These are phyloP conservation scores for Ceratobasidium sp. DNA, from an alignment of 1,284 basidiomycete species.

Conservation along the genomic window DNA sequence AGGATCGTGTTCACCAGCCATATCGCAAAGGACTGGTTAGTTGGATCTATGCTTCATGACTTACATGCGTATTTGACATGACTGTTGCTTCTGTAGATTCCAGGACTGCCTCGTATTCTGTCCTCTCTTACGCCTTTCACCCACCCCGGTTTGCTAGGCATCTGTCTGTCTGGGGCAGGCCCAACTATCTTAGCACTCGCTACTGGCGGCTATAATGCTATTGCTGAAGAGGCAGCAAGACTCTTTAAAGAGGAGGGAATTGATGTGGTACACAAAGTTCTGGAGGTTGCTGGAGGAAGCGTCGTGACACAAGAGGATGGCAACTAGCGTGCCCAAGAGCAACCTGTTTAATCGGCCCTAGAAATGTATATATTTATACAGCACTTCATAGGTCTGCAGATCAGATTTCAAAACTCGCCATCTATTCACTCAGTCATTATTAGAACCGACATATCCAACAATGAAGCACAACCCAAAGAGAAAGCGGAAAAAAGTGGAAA, in stretches of 20 bases:
- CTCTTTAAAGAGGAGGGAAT: slow-evolving; percentile 80
- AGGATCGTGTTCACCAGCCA: slow-evolving; percentile 97
- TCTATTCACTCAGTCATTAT: slow-evolving; percentile 31
- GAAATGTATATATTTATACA: background rate
- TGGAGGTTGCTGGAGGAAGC: slow-evolving; percentile 71
- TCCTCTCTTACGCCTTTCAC: slow-evolving; percentile 86
- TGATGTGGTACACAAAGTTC: slow-evolving; percentile 83
- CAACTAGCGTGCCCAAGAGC: background rate
- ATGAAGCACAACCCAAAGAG: background rate
- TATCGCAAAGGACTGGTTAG: slow-evolving; percentile 88
- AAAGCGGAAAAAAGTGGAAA: slow-evolving; percentile 14
- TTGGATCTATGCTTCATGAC: slow-evolving; percentile 42
- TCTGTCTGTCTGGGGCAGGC: slow-evolving; percentile 97
- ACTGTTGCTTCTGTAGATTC: slow-evolving; percentile 71
- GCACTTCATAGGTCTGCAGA: background rate
- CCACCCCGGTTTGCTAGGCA: slow-evolving; percentile 94
- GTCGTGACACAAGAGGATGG: slow-evolving; percentile 14
- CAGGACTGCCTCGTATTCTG: slow-evolving; percentile 91
- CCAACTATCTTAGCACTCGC: slow-evolving; percentile 98
- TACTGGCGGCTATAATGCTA: slow-evolving; percentile 81
- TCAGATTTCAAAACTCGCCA: slow-evolving; percentile 11
- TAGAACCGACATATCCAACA: slow-evolving; percentile 13
- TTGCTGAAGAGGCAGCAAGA: slow-evolving; percentile 80
- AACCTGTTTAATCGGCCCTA: background rate
- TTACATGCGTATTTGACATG: slow-evolving; percentile 2